Evolutionary conservation across 108 stramenopile genomes (phyloP), one percentile per base, ranked within the genome.

Genomic region (Schizochytrium sp.): DNA sequence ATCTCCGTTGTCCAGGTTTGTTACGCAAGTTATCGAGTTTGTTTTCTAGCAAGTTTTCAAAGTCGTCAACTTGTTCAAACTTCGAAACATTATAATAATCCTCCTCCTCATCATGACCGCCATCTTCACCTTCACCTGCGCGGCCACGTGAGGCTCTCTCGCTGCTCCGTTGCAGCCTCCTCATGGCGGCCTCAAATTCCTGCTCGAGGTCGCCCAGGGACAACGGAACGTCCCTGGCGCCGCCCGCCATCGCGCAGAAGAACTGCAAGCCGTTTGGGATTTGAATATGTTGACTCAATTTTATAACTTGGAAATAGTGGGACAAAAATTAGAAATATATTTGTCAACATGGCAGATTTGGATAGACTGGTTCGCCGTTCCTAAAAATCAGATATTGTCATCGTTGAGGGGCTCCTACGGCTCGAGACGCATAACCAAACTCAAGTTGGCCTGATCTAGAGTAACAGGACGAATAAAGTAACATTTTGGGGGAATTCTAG

Each of bases 171-270:
- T 28, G 28, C 1, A 69, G 64, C 0, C 64, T 38, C 12, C 28
- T 38, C 2, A 69, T 38, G 42, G 64, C 44, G 19, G 19, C 28
- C 64, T 69, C 64, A 1, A 69, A 69, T 44, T 69, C 64, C 42
- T 44, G 64, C 64, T 69, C 64, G 19, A 69, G 28, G 64, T 69
- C 64, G 10, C 5, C 64, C 2, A 69, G 64, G 42, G 64, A 69
- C 12, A 69, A 44, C 12, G 64, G 64, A 38, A 44, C 64, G 64
- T 69, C 64, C 10, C 19, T 7, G 64, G 42, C 19, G 19, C 64
- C 3, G 12, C 64, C 12, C 57, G 57, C 13, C 57, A 58, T 58
- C 57, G 57, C 57, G 57, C 13, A 10, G 57, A 10, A 58, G 57
- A 10, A 17, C 57, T 28, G 28, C 28, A 28, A 28, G 59, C 59